phyloP scores from a whole-genome alignment of 306 rosid genomes.

The Fragaria ananassa region DNA sequence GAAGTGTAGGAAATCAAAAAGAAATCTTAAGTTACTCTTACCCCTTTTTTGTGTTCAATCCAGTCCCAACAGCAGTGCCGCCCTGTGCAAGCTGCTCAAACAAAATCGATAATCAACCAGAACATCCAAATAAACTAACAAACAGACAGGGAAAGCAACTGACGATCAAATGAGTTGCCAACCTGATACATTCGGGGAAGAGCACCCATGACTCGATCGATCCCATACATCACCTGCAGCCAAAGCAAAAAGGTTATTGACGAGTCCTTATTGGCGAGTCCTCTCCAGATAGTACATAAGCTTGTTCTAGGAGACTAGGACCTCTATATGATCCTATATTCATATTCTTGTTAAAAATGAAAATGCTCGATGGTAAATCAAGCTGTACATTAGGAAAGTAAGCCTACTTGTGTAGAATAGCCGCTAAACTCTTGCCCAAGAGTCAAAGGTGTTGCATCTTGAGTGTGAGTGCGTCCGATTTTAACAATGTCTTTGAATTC shows the following conservation, averaged over 20 bases:
- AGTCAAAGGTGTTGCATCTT: constrained; percentile 97
- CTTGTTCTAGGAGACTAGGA: not conserved
- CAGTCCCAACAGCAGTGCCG: constrained; percentile 99
- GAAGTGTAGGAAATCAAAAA: not conserved
- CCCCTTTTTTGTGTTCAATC: constrained; percentile 98
- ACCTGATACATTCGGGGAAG: constrained; percentile 83
- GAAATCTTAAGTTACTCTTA: constrained; percentile 21
- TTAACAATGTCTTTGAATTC: constrained; percentile 95
- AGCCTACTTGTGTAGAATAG: constrained; percentile 88
- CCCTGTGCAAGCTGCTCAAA: constrained; percentile 95
- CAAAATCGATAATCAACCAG: constrained; percentile 31
- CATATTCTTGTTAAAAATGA: constrained; percentile 3
- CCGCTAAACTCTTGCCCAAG: constrained; percentile 99
- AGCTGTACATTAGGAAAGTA: constrained; percentile 57
- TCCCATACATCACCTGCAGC: constrained; percentile 80
- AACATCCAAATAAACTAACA: constrained; percentile 7
- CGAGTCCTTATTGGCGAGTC: too few relatives aligned
- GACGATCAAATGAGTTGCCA: constrained; percentile 12
- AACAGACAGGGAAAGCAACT: constrained; percentile 12
- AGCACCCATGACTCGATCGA: constrained; percentile 71
- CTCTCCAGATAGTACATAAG: constrained; percentile 1
- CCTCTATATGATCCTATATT: not conserved
- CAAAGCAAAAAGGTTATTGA: constrained; percentile 10
- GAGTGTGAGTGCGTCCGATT: constrained; percentile 98
- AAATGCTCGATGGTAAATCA: constrained; percentile 17